phyloP scores from a whole-genome alignment of 371 early-diverging fungal species.

The Haplosporangium sp. region DNA sequence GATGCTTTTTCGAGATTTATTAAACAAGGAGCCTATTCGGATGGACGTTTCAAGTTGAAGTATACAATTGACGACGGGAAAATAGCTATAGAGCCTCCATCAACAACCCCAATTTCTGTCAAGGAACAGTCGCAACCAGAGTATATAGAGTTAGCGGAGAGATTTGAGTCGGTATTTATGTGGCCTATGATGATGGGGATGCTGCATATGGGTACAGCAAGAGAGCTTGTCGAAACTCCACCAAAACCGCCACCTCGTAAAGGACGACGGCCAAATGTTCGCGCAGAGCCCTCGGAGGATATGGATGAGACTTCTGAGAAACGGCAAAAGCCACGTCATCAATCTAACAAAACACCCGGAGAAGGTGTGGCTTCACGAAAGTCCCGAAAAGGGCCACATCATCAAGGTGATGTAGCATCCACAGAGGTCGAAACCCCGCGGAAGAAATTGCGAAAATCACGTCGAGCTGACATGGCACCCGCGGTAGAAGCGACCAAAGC shows the following conservation, averaged over 20 bases:
- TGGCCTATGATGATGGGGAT: conserved; percentile 53
- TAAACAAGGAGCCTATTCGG: conserved; percentile 14
- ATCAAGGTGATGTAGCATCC: too few species aligned
- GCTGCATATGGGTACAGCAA: conserved; percentile 33
- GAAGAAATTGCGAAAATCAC: too few species aligned
- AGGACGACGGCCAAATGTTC: not conserved
- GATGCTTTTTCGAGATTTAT: conserved; percentile 29
- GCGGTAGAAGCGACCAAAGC: too few species aligned
- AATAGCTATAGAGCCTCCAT: not conserved
- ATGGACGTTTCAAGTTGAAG: conserved; percentile 21
- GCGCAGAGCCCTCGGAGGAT: too few species aligned
- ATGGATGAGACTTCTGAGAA: too few species aligned
- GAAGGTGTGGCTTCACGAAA: too few species aligned
- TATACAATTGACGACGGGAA: conserved; percentile 1
- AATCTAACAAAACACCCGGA: too few species aligned
- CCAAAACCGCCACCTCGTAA: not conserved
- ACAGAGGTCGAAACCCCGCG: too few species aligned
- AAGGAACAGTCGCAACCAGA: conserved; percentile 35
- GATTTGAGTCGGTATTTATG: conserved; percentile 46
- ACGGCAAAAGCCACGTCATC: too few species aligned
- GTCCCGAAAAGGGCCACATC: too few species aligned
- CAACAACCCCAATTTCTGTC: conserved; percentile 5
- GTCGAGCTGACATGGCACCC: too few species aligned
- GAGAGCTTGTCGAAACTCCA: conserved; percentile 1
- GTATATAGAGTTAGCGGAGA: conserved; percentile 35